Percentiles rank a stretch among this genome's conserved stretches.
phyloP scores from a whole-genome alignment of 1,284 basidiomycete genomes.

The Leucoagaricus sp. region DNA sequence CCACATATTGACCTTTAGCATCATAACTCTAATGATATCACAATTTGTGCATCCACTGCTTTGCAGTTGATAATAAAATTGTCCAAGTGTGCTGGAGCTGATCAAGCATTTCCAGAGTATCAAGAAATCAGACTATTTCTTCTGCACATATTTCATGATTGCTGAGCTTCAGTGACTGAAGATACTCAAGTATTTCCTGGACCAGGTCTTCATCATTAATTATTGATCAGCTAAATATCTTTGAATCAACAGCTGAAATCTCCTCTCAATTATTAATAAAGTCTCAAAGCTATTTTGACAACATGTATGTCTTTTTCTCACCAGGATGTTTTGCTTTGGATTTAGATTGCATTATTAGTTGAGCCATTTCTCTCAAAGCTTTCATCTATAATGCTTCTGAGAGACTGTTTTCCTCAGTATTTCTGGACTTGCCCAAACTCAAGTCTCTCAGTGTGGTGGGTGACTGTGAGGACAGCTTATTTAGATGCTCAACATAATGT shows the following conservation, averaged over 20 bases:
- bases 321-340: neutral
- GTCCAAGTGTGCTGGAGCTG: constrained; percentile 21
- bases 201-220: constrained; percentile 31
- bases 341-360: too few species aligned
- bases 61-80: constrained; percentile 21
- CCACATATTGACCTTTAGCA: constrained; percentile 23
- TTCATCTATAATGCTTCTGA: too few species aligned
- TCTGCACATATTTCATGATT: constrained; percentile 23
- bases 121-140: constrained; percentile 29
- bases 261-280: constrained; percentile 21
- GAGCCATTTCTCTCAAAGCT: too few species aligned
- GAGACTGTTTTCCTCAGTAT: too few species aligned
- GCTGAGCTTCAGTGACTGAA: constrained; percentile 25
- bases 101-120: constrained; percentile 18
- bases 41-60: constrained; percentile 22
- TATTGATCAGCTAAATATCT: constrained; percentile 17
- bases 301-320: neutral
- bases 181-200: constrained; percentile 27
- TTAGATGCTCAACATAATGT: too few species aligned
- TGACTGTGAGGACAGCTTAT: too few species aligned
- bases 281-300: neutral
- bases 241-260: constrained; percentile 20
- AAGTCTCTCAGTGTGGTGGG: too few species aligned
- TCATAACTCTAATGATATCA: constrained; percentile 18
- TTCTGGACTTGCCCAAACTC: too few species aligned